These are phyloP conservation scores for Cercophora sp. DNA, from an alignment of 495 filamentous ascomycete species.

Conservation along the genomic window DNA sequence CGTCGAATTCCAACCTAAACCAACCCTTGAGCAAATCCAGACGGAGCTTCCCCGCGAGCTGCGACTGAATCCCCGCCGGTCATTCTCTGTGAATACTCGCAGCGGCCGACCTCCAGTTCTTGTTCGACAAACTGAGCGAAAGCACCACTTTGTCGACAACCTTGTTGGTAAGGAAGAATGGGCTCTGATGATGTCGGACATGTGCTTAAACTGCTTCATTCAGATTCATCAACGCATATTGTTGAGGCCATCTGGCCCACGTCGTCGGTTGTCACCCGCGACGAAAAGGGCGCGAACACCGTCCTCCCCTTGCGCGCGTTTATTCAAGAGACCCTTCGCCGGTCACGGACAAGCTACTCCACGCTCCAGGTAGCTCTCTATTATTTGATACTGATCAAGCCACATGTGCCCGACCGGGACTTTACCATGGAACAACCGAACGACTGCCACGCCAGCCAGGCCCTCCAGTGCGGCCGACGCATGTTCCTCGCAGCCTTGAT, in stretches of 20 bases:
- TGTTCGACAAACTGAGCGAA: constrained; percentile 86
- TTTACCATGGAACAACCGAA: constrained; percentile 85
- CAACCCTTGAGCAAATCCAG: constrained; percentile 7
- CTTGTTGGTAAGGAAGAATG: constrained; percentile 83
- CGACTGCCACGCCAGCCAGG: constrained; percentile 67
- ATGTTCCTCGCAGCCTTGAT: constrained; percentile 96
- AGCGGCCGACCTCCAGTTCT: constrained; percentile 73
- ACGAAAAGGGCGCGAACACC: constrained; percentile 55
- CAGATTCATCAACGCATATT: constrained; percentile 96
- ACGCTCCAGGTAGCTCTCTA: constrained; percentile 96
- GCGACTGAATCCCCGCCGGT: constrained; percentile 80
- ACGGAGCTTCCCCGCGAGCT: constrained; percentile 59
- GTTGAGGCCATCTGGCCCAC: constrained; percentile 97
- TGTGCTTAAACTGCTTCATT: constrained; percentile 25
- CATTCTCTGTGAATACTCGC: constrained; percentile 49
- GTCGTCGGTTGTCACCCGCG: constrained; percentile 56
- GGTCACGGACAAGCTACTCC: constrained; percentile 94
- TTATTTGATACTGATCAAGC: constrained; percentile 90
- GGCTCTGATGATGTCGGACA: constrained; percentile 14
- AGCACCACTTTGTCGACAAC: constrained; percentile 92
- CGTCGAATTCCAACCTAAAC: constrained; percentile 25
- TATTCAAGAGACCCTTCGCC: constrained; percentile 92
- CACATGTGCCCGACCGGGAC: constrained; percentile 74
- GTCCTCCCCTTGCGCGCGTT: constrained; percentile 90
- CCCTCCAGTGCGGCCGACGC: constrained; percentile 91